Percentiles rank a stretch among this genome's conserved stretches.
These are phyloP conservation scores for Aspergillus pseudoviridinutans DNA, from an alignment of 2,329 filamentous ascomycete genomes.

Conservation along the genomic window DNA sequence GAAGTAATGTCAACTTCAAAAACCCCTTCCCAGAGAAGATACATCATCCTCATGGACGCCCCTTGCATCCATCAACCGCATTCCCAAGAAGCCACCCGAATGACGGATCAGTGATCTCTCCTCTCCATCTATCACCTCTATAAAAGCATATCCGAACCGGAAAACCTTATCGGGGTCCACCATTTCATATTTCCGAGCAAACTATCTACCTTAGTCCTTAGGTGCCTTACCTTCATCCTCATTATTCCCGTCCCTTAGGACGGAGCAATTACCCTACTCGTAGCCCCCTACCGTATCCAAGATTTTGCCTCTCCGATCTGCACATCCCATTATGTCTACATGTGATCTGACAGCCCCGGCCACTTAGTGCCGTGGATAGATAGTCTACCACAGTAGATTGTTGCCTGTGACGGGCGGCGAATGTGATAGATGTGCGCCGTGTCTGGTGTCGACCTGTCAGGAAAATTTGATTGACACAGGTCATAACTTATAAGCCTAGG, in stretches of 20 bases:
- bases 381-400: neutral
- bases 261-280: neutral
- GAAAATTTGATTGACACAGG: too few species aligned
- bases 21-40: neutral
- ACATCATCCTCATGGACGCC: neutral
- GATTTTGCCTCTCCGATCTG: neutral
- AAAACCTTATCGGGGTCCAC: neutral
- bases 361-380: neutral
- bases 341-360: neutral
- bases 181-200: neutral
- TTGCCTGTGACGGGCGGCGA: neutral
- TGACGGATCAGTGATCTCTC: neutral
- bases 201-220: too few species aligned
- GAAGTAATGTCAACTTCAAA: neutral
- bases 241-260: neutral
- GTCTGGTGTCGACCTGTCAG: neutral
- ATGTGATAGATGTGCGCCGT: neutral
- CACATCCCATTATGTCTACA: neutral
- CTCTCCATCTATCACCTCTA: neutral
- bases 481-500: too few species aligned
- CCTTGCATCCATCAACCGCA: neutral
- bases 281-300: neutral
- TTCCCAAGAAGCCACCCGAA: neutral
- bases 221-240: too few species aligned
- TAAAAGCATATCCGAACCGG: neutral